These are phyloP conservation scores for Durio zibethinus DNA, from an alignment of 345 rosid species.

Conservation along the genomic window DNA sequence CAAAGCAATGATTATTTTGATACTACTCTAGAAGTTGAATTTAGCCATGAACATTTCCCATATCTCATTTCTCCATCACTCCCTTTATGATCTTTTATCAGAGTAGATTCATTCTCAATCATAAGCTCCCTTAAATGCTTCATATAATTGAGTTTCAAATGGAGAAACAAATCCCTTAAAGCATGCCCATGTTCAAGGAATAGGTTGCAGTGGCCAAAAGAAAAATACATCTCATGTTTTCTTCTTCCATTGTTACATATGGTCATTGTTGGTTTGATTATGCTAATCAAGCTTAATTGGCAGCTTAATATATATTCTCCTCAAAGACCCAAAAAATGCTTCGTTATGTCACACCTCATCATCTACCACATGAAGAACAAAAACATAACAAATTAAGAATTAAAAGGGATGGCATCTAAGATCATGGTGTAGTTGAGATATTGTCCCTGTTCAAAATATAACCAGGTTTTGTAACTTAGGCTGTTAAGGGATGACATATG, in stretches of 20 bases:
- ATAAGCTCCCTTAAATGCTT: not conserved
- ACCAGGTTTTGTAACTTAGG: not conserved
- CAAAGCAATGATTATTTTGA: not conserved
- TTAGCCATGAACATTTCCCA: no score
- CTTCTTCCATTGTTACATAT: not conserved
- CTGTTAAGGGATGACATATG: not conserved
- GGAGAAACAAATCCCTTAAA: slow-evolving; percentile 28
- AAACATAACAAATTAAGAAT: not conserved
- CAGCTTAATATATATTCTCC: slow-evolving; percentile 15
- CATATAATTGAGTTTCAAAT: slow-evolving; percentile 2
- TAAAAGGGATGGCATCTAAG: not conserved
- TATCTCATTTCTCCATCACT: no score
- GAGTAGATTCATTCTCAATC: slow-evolving; percentile 15
- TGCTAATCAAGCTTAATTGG: slow-evolving; percentile 17
- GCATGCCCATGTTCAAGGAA: slow-evolving; percentile 32
- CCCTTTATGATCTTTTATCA: not conserved
- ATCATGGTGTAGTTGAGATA: not conserved
- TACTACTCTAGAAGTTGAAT: no score
- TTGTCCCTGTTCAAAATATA: not conserved
- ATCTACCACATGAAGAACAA: slow-evolving; percentile 23
- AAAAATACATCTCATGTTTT: slow-evolving; percentile 5
- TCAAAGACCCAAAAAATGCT: not conserved
- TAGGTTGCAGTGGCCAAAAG: slow-evolving; percentile 12
- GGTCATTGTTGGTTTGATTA: slow-evolving; percentile 12
- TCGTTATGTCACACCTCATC: not conserved